These are phyloP conservation scores for Rhynchosporium agropyri DNA, from an alignment of 2,329 filamentous ascomycete genomes.

Conservation along the genomic window DNA sequence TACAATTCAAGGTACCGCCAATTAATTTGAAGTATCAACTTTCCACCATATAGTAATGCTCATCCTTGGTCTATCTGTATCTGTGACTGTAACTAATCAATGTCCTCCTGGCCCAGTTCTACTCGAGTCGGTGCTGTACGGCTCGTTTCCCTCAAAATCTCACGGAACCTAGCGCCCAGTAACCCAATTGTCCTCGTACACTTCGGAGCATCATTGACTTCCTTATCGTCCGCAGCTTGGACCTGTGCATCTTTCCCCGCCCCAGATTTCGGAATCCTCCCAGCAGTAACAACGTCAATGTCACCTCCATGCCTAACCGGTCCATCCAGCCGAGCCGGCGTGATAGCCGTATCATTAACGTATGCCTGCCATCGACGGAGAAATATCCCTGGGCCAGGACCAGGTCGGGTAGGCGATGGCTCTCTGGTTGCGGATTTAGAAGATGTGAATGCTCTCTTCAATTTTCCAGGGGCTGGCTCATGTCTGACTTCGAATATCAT, in stretches of 20 bases:
- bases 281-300: slow-evolving; percentile 11
- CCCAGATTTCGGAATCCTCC: slow-evolving; percentile 3
- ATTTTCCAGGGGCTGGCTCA: slow-evolving; percentile 28
- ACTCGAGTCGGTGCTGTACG: slow-evolving; percentile 3
- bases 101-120: background rate
- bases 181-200: slow-evolving; percentile 14
- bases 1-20: too few species aligned
- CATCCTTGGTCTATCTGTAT: background rate
- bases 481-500: slow-evolving; percentile 16
- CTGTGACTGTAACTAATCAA: background rate
- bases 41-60: too few species aligned
- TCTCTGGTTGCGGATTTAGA: slow-evolving; percentile 38
- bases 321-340: slow-evolving; percentile 48
- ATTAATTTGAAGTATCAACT: too few species aligned
- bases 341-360: slow-evolving; percentile 70
- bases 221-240: slow-evolving; percentile 5
- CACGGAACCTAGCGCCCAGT: slow-evolving; percentile 7
- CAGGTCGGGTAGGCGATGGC: slow-evolving; percentile 36
- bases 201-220: slow-evolving; percentile 12
- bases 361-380: slow-evolving; percentile 72
- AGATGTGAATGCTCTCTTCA: slow-evolving; percentile 10
- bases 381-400: slow-evolving; percentile 68
- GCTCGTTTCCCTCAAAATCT: slow-evolving; percentile 14
- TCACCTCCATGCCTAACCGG: slow-evolving; percentile 17
- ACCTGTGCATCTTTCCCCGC: slow-evolving; percentile 10